Percentiles rank a stretch among this genome's conserved stretches.
Evolutionary conservation across 495 filamentous ascomycete species (phyloP).

Genomic region (Aspergillus incahuasiensis): DNA sequence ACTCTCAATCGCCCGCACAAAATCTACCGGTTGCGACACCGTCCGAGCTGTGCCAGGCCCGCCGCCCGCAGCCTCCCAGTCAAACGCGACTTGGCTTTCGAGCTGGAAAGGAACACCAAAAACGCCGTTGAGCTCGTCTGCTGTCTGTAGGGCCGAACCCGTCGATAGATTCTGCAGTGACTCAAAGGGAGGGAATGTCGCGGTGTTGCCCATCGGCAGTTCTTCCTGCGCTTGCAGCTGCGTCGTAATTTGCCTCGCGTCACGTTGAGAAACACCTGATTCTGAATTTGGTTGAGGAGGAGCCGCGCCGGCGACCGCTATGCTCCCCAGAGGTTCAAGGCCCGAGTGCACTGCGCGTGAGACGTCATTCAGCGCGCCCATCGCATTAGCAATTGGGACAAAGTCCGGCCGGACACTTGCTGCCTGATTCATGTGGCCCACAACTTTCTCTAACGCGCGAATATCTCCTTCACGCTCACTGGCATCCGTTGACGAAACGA

Average conservation of each 20-base stretch:
- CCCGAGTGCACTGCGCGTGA: background rate
- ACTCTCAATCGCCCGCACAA: constrained; percentile 9
- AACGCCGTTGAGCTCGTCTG: background rate
- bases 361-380: constrained; percentile 9
- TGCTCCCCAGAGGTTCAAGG: background rate
- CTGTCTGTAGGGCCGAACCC: background rate
- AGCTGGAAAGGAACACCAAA: constrained; percentile 7
- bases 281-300: background rate
- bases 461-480: constrained; percentile 4
- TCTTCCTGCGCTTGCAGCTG: background rate
- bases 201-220: background rate
- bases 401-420: background rate
- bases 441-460: background rate
- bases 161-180: background rate
- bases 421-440: background rate
- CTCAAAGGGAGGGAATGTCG: background rate
- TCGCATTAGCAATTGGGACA: background rate
- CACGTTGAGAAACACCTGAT: background rate
- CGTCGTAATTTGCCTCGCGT: background rate
- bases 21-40: constrained; percentile 1
- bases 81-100: background rate
- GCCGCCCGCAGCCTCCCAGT: background rate
- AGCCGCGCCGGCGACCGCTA: background rate
- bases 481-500: background rate
- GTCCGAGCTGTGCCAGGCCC: background rate